Evolutionary conservation across 1,284 basidiomycete species (phyloP), one percentile per base, ranked within the genome.

Genomic region (Cystobasidium slooffiae): DNA sequence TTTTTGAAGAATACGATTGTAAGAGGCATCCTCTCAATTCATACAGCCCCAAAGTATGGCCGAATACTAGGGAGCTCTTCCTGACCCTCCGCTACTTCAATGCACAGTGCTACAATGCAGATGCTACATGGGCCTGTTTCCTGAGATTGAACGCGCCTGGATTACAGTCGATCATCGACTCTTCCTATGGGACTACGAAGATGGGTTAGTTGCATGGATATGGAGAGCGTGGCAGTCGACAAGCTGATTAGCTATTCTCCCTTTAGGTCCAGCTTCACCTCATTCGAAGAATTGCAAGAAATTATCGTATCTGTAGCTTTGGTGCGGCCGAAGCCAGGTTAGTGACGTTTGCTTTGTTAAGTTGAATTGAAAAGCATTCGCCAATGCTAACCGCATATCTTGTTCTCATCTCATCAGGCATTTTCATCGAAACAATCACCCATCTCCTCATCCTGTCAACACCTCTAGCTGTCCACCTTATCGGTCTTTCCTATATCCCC

Each of bases 101-200:
- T n/a, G n/a, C 44, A 63, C 65, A 39, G 55, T 72, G 20, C 55
- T 46, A 16, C 44, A 62, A 51, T 55, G 6, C 20, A 49, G 44
- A 12, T 81, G 80, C 77, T 76, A 78, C 22, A 94, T 97, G 91
- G 96, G 96, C 10, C 83, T 99, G 70, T 89, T 99, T 80, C 90
- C 94, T 43, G 92, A 95, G 79, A 93, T 99, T 77, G 93, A 94
- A 78, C 88, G 94, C 64, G 95, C 93, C 0, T 99, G 95, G 93
- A 92, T 98, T 78, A 90, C 93, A 10, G 91, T 98, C 76, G 94
- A 97, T 84, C 90, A 96, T 82, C 92, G 93, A 79, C 86, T 99
- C 52, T 94, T 97, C 80, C 85, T 99, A 39, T 99, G 97, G 97
- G 93, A 98, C 83, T 99, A 98, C 82, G 85, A 89, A 64, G 92